Base-by-base conservation (phyloP, 2,329 filamentous ascomycete genomes). In the Bipolaris sorokiniana region DNA sequence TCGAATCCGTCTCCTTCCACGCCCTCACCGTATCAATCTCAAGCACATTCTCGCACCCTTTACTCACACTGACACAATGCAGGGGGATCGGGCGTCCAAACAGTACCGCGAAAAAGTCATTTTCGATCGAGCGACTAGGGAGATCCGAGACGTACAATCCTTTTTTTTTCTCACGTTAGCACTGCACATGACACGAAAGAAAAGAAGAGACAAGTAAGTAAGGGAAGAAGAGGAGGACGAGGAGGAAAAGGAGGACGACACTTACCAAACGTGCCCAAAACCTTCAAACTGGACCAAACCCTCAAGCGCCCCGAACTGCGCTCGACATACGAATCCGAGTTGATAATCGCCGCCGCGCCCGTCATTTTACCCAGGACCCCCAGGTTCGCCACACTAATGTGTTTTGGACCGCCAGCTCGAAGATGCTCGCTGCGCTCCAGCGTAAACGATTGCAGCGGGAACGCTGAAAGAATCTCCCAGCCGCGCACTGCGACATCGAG, bases 301-400 rank as follows among this genome's bases (percentile, higher is more conserved):
- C 86, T 77, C 18, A 95, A 77, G 15, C 86, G 80, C 0, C 87
- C 86, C 54, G 86, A 88, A 3, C 57, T 59, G 7, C 82, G 79
- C 34, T 83, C 77, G 64, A 88, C 72, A 33, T 83, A 83, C 42
- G 88, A 83, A 26, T 84, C 81, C n/a, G 81, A 88, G 36, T 81
- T 82, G 1, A 89, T 79, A 7, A 97, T 83, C 0, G 92, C 92
- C 1, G 91, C 92, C 0, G 89, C 87, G 0, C 92, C 94, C 0
- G 92, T 92, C 90, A 98, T 96, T 76, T 97, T 97, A 2, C 85
- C 90, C 3, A 96, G 63, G 1, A 98, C 80, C 0, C 94, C 94
- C 0, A 98, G 76, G 16, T 89, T 87, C 0, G 91, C 87, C 1
- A 93, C 80, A 41, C 78, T 78, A 0, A 88, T 78, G 0, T 74